phyloP scores from a whole-genome alignment of 768 basidiomycete genomes.

The Macrocybe gigantea region DNA sequence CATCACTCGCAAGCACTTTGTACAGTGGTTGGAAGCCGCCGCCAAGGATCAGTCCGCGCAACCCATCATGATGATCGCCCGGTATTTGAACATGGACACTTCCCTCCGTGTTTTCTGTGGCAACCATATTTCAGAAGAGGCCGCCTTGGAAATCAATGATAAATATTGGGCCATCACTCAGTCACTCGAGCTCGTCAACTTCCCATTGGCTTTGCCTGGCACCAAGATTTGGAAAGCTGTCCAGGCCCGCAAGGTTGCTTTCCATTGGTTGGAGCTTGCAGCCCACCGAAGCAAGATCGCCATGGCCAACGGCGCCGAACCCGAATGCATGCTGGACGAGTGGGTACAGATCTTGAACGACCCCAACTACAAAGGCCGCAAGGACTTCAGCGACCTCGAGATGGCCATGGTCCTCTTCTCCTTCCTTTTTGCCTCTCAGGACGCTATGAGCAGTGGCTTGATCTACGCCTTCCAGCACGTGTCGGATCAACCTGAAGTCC shows the following conservation, averaged over 20 bases:
- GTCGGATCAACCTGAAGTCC: constrained; percentile 84
- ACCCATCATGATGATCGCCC: constrained; percentile 85
- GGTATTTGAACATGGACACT: constrained; percentile 95
- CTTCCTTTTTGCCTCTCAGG: constrained; percentile 95
- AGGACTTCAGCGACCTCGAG: constrained; percentile 87
- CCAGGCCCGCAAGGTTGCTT: constrained; percentile 81
- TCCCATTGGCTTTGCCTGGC: constrained; percentile 91
- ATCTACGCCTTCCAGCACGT: constrained; percentile 97
- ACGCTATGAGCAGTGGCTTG: constrained; percentile 96
- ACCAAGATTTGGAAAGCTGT: constrained; percentile 95
- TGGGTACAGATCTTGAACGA: constrained; percentile 78
- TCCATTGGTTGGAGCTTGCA: constrained; percentile 75
- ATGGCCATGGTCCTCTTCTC: constrained; percentile 97
- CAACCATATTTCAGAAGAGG: constrained; percentile 76
- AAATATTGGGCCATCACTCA: constrained; percentile 96
- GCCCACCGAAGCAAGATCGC: constrained; percentile 74
- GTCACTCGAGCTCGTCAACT: constrained; percentile 97
- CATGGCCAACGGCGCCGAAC: constrained; percentile 75
- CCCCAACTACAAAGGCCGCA: constrained; percentile 66
- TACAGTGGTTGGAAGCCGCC: constrained; percentile 61
- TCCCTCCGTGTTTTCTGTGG: constrained; percentile 97
- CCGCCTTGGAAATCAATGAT: constrained; percentile 75
- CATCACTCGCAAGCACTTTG: constrained; percentile 73
- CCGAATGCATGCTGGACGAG: constrained; percentile 87
- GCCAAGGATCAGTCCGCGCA: constrained; percentile 42